Base-by-base conservation (phyloP, 2,329 filamentous ascomycete genomes). In the Waltergamsia citrina region DNA sequence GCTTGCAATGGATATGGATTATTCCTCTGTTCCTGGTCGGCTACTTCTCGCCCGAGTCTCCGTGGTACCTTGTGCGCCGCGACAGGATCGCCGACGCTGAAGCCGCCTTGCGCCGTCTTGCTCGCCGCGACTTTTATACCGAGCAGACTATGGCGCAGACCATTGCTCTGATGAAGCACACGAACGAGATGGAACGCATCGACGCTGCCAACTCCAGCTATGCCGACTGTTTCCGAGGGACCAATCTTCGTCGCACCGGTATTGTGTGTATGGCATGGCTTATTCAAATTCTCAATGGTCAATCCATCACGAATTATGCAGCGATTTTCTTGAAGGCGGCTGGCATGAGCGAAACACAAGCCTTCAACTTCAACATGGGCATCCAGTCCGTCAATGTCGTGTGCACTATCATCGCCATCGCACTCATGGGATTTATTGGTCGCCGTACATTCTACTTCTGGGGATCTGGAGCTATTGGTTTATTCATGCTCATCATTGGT, bases 241-340 rank as follows among this genome's bases (percentile, higher is more conserved):
- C 52, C 3, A 57, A 69, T 38, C 42, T 56, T n/a, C 51, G 58
- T 3, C 46, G 60, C 20, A 60, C 58, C 1, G 49, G 53, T 19
- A 55, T 58, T 32, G 47, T 50, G 4, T 45, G 46, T 29, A 40
- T 50, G 24, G 44, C 49, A 4, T 56, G 45, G 33, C 37, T 47
- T 5, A 52, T 53, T 6, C 54, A 57, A 41, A 47, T 49, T 2
- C 44, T 56, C 11, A 53, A 51, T 34, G 54, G 54, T 7, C 43
- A 71, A 43, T 65, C 69, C 2, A 70, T 75, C 45, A 70, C 66
- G 29, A 59, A 62, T 18, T 74, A 68, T 40, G 70, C 67, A 3
- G 68, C 67, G 2, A 69, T 74, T 40, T 55, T 64, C 40, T 63
- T 74, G 34, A 50, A 62, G 33, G 63, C 71, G 35, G 66, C 68